Conservation (phyloP, 805 yeast species). For the Yarrowia sp. region DNA sequence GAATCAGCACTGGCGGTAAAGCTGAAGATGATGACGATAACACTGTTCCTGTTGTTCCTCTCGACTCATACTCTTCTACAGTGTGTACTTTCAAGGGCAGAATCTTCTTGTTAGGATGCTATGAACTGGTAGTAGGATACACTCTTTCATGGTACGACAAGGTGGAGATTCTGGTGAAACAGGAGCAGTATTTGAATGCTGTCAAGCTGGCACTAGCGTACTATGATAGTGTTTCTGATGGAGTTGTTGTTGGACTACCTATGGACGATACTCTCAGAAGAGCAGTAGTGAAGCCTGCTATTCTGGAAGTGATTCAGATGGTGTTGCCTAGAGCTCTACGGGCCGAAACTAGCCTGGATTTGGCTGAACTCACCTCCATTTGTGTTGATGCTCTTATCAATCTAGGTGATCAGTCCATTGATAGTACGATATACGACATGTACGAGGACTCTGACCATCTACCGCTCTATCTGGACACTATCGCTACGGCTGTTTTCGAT, state of each 20-base stretch:
- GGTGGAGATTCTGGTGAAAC: conserved; percentile 48
- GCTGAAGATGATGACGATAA: conserved; percentile 30
- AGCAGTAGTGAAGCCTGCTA: conserved; percentile 49
- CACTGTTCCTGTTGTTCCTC: conserved; percentile 35
- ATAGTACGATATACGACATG: conserved; percentile 43
- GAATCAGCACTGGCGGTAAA: conserved; percentile 20
- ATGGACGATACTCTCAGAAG: conserved; percentile 46
- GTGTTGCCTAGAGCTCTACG: background rate
- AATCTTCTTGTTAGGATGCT: conserved; percentile 53
- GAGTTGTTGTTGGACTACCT: conserved; percentile 54
- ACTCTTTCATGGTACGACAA: conserved; percentile 70
- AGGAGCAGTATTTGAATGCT: conserved; percentile 54
- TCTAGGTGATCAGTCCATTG: conserved; percentile 44
- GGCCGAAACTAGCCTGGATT: background rate
- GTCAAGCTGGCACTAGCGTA: conserved; percentile 54
- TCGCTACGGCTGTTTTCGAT: background rate
- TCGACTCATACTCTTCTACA: conserved; percentile 42
- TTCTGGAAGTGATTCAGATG: conserved; percentile 53
- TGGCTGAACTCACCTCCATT: conserved; percentile 36
- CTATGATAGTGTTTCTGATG: conserved; percentile 39
- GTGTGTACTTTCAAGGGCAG: conserved; percentile 46
- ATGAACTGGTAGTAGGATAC: conserved; percentile 56
- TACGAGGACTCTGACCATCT: conserved; percentile 40
- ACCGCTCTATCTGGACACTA: conserved; percentile 31
- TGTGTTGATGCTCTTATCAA: conserved; percentile 34